phyloP scores from a whole-genome alignment of 805 yeast species.

The Hanseniaspora vineae region DNA sequence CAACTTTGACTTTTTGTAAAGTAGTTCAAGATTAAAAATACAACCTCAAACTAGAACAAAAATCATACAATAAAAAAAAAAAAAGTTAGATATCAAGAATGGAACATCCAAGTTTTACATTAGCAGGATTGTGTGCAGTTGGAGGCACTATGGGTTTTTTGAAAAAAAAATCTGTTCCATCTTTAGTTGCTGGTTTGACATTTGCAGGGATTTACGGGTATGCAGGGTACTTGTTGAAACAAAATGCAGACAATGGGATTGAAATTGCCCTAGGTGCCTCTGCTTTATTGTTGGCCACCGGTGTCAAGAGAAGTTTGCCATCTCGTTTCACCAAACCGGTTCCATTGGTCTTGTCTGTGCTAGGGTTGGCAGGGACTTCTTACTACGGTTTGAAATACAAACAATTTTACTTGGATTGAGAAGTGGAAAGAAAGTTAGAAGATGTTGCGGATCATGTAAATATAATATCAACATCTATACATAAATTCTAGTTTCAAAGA shows the following conservation, averaged over 20 bases:
- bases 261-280: conserved; percentile 70
- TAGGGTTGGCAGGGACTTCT: conserved; percentile 51
- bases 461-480: too few species aligned
- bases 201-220: conserved; percentile 48
- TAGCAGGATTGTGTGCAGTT: conserved; percentile 51
- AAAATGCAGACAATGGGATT: conserved; percentile 69
- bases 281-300: conserved; percentile 51
- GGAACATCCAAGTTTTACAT: conserved; percentile 73
- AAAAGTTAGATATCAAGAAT: conserved; percentile 7
- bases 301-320: conserved; percentile 55
- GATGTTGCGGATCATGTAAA: too few species aligned
- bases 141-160: conserved; percentile 63
- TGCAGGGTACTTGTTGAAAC: conserved; percentile 61
- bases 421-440: too few species aligned
- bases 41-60: neutral
- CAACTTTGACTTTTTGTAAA: too few species aligned
- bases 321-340: conserved; percentile 56
- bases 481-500: too few species aligned
- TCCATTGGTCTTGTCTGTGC: conserved; percentile 48
- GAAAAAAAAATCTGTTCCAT: conserved; percentile 65
- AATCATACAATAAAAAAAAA: conserved; percentile 6
- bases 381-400: conserved; percentile 68
- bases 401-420: conserved; percentile 40
- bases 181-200: conserved; percentile 62
- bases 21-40: too few species aligned